Conservation (phyloP, 768 basidiomycete species). For the Leccinum boreale region DNA sequence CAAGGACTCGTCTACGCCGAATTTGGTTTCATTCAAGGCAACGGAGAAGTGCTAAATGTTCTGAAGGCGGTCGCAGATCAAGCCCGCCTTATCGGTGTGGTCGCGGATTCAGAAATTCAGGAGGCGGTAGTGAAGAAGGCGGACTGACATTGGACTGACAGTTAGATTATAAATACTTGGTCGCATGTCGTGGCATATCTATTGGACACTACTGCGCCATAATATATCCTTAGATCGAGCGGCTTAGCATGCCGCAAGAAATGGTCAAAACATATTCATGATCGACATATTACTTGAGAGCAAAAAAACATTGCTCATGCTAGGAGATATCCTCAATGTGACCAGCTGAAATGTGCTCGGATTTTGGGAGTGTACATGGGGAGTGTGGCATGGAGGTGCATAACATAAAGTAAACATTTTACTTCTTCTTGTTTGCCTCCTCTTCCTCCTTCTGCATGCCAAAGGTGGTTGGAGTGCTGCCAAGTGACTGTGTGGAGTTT, state of each 20-base stretch:
- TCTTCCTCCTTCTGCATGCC: constrained; percentile 76
- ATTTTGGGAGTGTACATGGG: constrained; percentile 37
- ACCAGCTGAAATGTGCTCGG: constrained; percentile 19
- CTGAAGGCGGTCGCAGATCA: constrained; percentile 86
- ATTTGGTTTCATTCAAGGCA: constrained; percentile 87
- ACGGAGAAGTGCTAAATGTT: constrained; percentile 78
- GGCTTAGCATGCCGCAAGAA: constrained; percentile 5
- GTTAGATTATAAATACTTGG: too few relatives aligned
- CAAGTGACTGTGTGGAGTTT: not conserved
- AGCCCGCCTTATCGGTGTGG: constrained; percentile 74
- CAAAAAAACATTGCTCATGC: constrained; percentile 19
- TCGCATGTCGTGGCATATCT: not conserved
- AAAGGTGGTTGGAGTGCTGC: constrained; percentile 15
- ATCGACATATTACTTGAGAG: not conserved
- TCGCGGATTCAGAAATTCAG: constrained; percentile 71
- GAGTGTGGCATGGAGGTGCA: constrained; percentile 25
- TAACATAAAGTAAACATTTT: constrained; percentile 30
- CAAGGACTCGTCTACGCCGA: constrained; percentile 85
- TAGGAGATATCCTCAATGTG: constrained; percentile 29
- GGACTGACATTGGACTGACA: not conserved
- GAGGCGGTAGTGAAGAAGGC: constrained; percentile 55
- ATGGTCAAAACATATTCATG: not conserved
- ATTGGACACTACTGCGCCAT: not conserved
- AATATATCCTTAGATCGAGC: not conserved
- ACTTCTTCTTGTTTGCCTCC: constrained; percentile 91